These are phyloP conservation scores for Leccinum subgranulosum DNA, from an alignment of 768 basidiomycete species.

Conservation along the genomic window DNA sequence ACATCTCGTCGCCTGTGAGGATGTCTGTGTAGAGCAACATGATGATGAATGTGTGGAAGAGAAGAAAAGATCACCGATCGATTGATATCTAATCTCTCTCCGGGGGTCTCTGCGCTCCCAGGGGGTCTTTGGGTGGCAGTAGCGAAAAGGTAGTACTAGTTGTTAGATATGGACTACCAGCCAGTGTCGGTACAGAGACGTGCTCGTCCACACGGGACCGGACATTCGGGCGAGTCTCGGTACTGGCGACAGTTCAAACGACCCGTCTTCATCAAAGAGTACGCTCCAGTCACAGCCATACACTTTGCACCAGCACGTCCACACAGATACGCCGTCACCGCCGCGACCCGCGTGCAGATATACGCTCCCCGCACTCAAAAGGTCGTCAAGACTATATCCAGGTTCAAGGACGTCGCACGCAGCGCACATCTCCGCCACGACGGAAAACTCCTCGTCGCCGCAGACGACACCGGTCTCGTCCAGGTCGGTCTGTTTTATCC, in stretches of 20 bases:
- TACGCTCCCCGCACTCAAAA: constrained; percentile 97
- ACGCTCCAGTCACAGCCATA: constrained; percentile 91
- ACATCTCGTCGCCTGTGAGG: constrained; percentile 83
- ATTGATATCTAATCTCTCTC: constrained; percentile 17
- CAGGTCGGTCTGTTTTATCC: constrained; percentile 40
- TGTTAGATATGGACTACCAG: constrained; percentile 68
- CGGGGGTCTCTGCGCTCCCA: constrained; percentile 7
- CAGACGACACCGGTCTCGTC: constrained; percentile 90
- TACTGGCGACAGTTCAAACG: constrained; percentile 87
- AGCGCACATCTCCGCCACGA: constrained; percentile 87
- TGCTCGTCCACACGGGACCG: constrained; percentile 53
- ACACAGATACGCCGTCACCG: constrained; percentile 93
- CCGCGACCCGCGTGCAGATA: constrained; percentile 90
- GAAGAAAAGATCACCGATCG: not conserved
- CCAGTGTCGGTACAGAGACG: constrained; percentile 63
- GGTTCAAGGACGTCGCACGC: constrained; percentile 95
- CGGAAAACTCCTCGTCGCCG: constrained; percentile 93
- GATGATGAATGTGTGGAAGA: constrained; percentile 16
- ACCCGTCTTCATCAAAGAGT: constrained; percentile 95
- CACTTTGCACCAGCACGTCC: constrained; percentile 88
- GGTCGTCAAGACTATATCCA: constrained; percentile 91
- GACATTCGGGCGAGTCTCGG: constrained; percentile 70
- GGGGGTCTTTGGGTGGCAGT: not conserved
- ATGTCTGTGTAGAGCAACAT: constrained; percentile 80
- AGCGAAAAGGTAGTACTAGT: no score